phyloP scores from a whole-genome alignment of 805 yeast species.

The Starmerella floricola region DNA sequence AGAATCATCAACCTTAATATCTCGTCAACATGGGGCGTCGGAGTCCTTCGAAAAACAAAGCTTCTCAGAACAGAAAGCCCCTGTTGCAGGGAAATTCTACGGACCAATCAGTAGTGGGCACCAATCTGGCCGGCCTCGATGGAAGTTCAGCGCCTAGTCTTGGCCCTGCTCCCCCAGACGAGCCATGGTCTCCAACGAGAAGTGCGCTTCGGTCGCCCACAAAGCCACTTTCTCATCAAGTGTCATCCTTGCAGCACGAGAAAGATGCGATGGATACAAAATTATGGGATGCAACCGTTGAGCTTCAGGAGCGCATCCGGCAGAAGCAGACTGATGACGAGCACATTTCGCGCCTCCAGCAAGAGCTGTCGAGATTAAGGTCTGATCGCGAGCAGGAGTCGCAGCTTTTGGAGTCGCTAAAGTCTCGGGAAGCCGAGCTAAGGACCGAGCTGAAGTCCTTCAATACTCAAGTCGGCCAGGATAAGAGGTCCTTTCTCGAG shows the following conservation, averaged over 20 bases:
- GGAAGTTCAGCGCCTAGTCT: background rate
- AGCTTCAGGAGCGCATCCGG: slow-evolving; percentile 25
- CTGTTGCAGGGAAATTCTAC: background rate
- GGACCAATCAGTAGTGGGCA: too few relatives aligned
- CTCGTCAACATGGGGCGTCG: background rate
- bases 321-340: slow-evolving; percentile 22
- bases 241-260: slow-evolving; percentile 10
- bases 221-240: slow-evolving; percentile 5
- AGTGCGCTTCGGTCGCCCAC: slow-evolving; percentile 14
- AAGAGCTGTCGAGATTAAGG: slow-evolving; percentile 4
- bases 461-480: slow-evolving; percentile 3
- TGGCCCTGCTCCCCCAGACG: slow-evolving; percentile 1
- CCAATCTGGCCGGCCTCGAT: background rate
- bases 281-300: slow-evolving; percentile 31
- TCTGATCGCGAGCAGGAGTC: slow-evolving; percentile 21
- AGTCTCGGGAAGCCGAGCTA: slow-evolving; percentile 18
- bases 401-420: slow-evolving; percentile 21
- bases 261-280: slow-evolving; percentile 27
- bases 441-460: background rate
- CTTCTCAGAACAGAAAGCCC: background rate
- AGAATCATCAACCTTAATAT: too few relatives aligned
- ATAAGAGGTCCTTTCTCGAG: slow-evolving; percentile 1
- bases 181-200: slow-evolving; percentile 16
- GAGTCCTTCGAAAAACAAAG: background rate
- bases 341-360: slow-evolving; percentile 14